Evolutionary conservation across 78 protist genomes (phyloP).

Genomic region (Dictyostelium capitatum): DNA sequence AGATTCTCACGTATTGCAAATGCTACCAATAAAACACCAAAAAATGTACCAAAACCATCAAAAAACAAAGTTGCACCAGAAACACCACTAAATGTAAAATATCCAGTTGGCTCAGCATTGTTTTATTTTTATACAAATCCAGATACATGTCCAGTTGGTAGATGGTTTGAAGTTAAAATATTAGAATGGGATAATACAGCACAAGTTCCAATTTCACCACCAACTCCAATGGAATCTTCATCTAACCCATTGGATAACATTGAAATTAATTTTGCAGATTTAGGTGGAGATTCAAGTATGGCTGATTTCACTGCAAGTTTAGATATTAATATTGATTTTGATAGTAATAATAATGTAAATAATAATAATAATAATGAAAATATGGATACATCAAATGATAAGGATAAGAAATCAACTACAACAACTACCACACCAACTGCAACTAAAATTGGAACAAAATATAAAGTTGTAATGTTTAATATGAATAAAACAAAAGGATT

Average conservation of each 20-base stretch:
- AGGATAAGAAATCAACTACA: neutral
- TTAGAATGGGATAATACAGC: slow-evolving; percentile 40
- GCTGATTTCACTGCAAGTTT: neutral
- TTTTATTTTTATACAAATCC: slow-evolving; percentile 61
- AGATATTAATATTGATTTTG: neutral
- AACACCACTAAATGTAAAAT: slow-evolving; percentile 1
- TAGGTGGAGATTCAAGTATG: neutral
- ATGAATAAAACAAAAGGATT: slow-evolving; percentile 81
- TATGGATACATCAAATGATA: too few species aligned
- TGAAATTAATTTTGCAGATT: neutral
- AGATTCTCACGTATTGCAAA: slow-evolving; percentile 62
- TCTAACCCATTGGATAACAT: neutral
- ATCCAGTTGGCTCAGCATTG: slow-evolving; percentile 53
- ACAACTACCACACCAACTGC: neutral
- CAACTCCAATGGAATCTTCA: neutral
- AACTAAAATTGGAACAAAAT: slow-evolving; percentile 20
- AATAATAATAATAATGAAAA: too few species aligned
- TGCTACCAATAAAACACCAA: slow-evolving; percentile 35
- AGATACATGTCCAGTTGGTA: slow-evolving; percentile 53
- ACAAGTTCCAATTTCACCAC: neutral
- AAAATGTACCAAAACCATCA: slow-evolving; percentile 30
- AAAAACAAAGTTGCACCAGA: slow-evolving; percentile 22
- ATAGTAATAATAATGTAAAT: neutral
- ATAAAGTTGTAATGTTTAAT: slow-evolving; percentile 73
- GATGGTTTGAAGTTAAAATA: slow-evolving; percentile 75